Base-by-base conservation (phyloP, 2,329 filamentous ascomycete species). In the Raffaelea arxii region DNA sequence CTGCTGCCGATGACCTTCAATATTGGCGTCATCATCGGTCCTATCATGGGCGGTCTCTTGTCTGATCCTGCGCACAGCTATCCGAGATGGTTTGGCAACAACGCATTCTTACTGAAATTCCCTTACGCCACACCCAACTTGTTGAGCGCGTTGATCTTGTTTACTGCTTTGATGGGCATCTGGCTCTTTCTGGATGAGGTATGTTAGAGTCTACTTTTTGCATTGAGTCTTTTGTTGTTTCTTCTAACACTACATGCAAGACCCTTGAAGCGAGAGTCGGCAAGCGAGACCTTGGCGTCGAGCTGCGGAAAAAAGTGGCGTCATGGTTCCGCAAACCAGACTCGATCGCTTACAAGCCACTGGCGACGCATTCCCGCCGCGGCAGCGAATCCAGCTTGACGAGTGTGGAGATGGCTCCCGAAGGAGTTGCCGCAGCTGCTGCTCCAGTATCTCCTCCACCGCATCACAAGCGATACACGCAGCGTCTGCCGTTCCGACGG, bases 1-100 rank as follows among this genome's bases (percentile, higher is more conserved):
- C 53, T 70, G n/a, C 50, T 71, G 25, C 68, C 68, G 2, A 87
- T 88, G 80, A 85, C 80, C 21, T 87, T 84, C 62, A 89, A 88
- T 53, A 70, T 80, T 19, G 78, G 77, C 12, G 69, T 78, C 42
- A 77, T 79, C 38, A 65, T 78, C n/a, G 75, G 76, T 0, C 76
- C 76, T 1, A 65, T 78, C 10, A 55, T 79, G 3, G 62, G 69
- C 24, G 70, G 70, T 4, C 12, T 71, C 10, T 60, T 74, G 10
- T 69, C 69, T 3, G 68, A 73, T 40, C 70, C 67, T 4, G 65
- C 66, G 2, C 59, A 57, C 18, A 66, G 63, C 46, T 70, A 68
- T 43, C 69, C 70, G 0, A 51, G 52, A 2, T 44, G 69, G 1
- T 77, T 78, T 48, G 73, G 74, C 12, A 49, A 64, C 23, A 56